Conservation (phyloP, 371 early-diverging fungal species). For the Coemansia sp. region DNA sequence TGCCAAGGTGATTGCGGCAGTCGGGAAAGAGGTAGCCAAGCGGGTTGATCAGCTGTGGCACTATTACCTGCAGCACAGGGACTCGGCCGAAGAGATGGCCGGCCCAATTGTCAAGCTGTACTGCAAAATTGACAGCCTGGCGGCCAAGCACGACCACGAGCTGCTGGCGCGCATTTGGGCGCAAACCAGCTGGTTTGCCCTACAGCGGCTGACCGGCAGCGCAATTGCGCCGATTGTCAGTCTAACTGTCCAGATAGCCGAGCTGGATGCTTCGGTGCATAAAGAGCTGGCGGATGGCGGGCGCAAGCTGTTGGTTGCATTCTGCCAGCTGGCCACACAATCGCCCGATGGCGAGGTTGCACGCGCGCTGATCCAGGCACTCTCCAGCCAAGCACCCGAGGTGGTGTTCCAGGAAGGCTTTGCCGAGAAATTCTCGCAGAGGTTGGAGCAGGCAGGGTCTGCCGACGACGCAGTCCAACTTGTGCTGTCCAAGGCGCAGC, state of each 20-base stretch:
- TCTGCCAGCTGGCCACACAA: slow-evolving; percentile 31
- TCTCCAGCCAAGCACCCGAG: slow-evolving; percentile 39
- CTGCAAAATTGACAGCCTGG: slow-evolving; percentile 22
- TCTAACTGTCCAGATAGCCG: slow-evolving; percentile 24
- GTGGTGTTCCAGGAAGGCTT: slow-evolving; percentile 31
- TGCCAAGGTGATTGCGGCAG: background rate
- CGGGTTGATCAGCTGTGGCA: slow-evolving; percentile 47
- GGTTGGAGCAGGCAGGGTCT: slow-evolving; percentile 30
- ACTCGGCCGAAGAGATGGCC: slow-evolving; percentile 28
- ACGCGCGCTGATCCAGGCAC: slow-evolving; percentile 27
- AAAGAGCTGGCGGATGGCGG: slow-evolving; percentile 5
- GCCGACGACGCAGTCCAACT: slow-evolving; percentile 26
- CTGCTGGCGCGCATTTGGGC: slow-evolving; percentile 38
- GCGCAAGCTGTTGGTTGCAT: slow-evolving; percentile 28
- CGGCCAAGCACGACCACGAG: slow-evolving; percentile 17
- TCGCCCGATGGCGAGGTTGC: slow-evolving; percentile 19
- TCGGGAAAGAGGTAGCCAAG: slow-evolving; percentile 33
- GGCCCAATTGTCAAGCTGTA: slow-evolving; percentile 36
- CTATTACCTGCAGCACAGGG: slow-evolving; percentile 35
- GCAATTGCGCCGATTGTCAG: slow-evolving; percentile 20
- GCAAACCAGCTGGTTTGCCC: slow-evolving; percentile 46
- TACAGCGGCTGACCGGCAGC: slow-evolving; percentile 23
- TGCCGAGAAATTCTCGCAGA: slow-evolving; percentile 20
- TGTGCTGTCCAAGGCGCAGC: slow-evolving; percentile 31
- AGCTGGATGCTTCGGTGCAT: slow-evolving; percentile 12